Evolutionary conservation across 2,329 filamentous ascomycete genomes (phyloP), one percentile per base, ranked within the genome.

Genomic region (Microdochium bolleyi): DNA sequence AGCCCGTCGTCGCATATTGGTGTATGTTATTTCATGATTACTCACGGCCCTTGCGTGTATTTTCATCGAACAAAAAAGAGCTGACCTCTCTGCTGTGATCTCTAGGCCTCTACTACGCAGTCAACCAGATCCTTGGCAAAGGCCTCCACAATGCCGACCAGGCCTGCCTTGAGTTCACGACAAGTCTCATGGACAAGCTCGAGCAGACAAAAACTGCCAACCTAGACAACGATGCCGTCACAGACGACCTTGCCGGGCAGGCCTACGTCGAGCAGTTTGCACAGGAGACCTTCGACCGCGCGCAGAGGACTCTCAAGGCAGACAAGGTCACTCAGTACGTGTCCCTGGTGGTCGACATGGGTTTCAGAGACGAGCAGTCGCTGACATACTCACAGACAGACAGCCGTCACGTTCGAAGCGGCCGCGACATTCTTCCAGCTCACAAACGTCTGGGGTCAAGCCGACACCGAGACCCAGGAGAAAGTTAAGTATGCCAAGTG

Each of bases 401-500:
- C 94, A 0, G 91, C 89, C 54, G 90, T 95, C 65, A 97, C 92
- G 0, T 95, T 97, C 60, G 87, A 92, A 64, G 94, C 95, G 1
- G 89, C 94, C 0, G 86, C 89, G 0, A 95, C 91, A 0, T 97
- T 99, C 68, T 84, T 97, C 63, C 90, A 96, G 60, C 77, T 97
- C 4, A 80, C 89, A 53, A 85, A 85, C 57, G 87, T 96, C 62
- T 99, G 92, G 91, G 86, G 84, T 5, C 71, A 81, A 0, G 73
- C 85, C 11, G 89, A 95, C 32, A 71, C 80, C 1, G 91, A 97
- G 63, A 83, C 85, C 21, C 77, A 84, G 38, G 82, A 90, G 52
- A 97, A 96, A 75, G 90, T 92, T 70, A 96, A 95, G 68, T 99
- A 89, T 66, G 91, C 92, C 44, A 99, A 97, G 70, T 99, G 89